Base-by-base conservation (phyloP, 2,329 filamentous ascomycete genomes). In the Biscogniauxia marginata region DNA sequence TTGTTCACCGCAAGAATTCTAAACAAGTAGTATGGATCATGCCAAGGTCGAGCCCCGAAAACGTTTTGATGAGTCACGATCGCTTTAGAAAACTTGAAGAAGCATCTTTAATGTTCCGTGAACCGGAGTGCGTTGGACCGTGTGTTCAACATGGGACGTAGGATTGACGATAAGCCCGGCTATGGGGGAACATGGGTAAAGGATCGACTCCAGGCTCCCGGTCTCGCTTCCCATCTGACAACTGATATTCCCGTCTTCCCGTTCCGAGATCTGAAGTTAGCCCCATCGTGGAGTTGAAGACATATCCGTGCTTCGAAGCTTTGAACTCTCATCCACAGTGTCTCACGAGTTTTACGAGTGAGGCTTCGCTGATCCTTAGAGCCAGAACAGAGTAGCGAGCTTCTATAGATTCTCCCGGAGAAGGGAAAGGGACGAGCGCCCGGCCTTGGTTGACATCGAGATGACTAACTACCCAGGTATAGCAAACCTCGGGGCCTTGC, bases 161-260 rank as follows among this genome's bases (percentile, higher is more conserved):
- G 18, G 44, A 46, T 46, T 20, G 5, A 20, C 44, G 44, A 46
- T 46, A 46, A 46, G 20, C 20, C 55, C 52, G 54, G 59, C 59
- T 47, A 51, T 55, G 56, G 54, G 56, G 52, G 46, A 21, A 39
- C n/a, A 22, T 54, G 46, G 53, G 54, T 43, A 44, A 56, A 57
- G 58, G 57, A 63, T 62, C 58, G 64, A 63, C 63, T 57, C 63
- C 61, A 62, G 65, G 61, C 62, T 61, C 61, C 63, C 56, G 61
- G 63, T 63, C 58, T 63, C 61, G 61, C 61, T 62, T 60, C 48
- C 44, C 49, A 63, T 65, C 62, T 62, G 60, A 61, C 59, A 64
- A 63, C 55, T 64, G 65, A 62, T 62, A 56, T 53, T 59, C 59
- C 65, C 65, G 62, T 56, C 59, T 58, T 64, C 61, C 64, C 65